Evolutionary conservation across 1,139 yeast species (phyloP), one percentile per base, ranked within the genome.

Genomic region (Kodamaea suecica): DNA sequence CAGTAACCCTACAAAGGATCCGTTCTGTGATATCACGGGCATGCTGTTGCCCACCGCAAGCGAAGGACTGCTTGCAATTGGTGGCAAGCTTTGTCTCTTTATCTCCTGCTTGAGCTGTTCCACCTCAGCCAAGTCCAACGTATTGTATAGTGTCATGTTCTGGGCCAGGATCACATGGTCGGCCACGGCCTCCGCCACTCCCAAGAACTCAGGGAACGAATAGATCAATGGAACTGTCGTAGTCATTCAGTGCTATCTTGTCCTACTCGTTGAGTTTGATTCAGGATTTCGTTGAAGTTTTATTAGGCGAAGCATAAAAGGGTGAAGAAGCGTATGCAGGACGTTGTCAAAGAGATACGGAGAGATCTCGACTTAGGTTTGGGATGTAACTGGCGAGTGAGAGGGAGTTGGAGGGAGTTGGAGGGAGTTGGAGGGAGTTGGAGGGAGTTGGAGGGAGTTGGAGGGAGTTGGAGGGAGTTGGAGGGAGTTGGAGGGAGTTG

Each of bases 181-280:
- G 1, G 95, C 97, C 28, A 90, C 95, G 16, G 96, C 96, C 39
- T 85, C 95, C 3, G 97, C 96, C 23, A 88, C 97, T 14, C 88
- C 95, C 23, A 80, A 68, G 53, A 87, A 82, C 59, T 84, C 95
- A 30, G 90, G 95, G 57, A 88, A 88, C 32, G 95, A 85, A 68
- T 84, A 87, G 36, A 88, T 83, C 46, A 87, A 80, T 17, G 97
- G 97, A 25, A 88, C 95, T 7, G 95, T 84, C 9, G 95, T 85
- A 2, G 96, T 87, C 96, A 87, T 87, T 23, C 12, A 7, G 5
- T 15, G 13, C 23, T 15, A 16, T 27, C n/a, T n/a, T n/a, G n/a
- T n/a, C n/a, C n/a, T n/a, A n/a, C n/a, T n/a, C n/a, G n/a, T n/a
- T n/a, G n/a, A n/a, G n/a, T n/a, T n/a, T n/a, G n/a, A n/a, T n/a